Base-by-base conservation (phyloP, 2,329 filamentous ascomycete genomes). In the Colletotrichum orchidophilum region DNA sequence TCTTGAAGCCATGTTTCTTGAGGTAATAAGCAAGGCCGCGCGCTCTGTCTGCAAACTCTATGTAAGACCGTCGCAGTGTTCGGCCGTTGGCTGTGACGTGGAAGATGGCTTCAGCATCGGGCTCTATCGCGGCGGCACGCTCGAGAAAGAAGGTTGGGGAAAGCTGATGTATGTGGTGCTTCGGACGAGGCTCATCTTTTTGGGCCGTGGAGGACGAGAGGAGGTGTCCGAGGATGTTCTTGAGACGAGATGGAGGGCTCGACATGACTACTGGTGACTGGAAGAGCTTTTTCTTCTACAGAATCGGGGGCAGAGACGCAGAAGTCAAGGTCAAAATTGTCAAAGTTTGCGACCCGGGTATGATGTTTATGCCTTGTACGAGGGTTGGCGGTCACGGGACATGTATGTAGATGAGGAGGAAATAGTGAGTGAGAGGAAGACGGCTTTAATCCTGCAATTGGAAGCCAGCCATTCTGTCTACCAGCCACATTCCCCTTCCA, bases 11-110 rank as follows among this genome's bases (percentile, higher is more conserved):
- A 78, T 93, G 90, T 80, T 93, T 94, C 75, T 89, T 88, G 67
- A 99, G 80, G 80, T 93, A 98, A 82, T 97, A 98, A 15, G 95
- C 95, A 21, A 99, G 84, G 0, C 96, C 96, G 52, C 94, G 86
- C 3, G 95, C 94, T 53, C 96, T 93, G 78, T 97, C 94, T 18
- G 96, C 93, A 70, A 95, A 91, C 77, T 96, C 92, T 69, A 86
- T 85, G 79, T 99, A 99, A 3, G 89, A 92, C 70, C 95, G 90
- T 39, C 93, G 89, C 39, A 98, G 83, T 29, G 92, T 84, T 76
- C 91, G 88, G 76, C 91, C 89, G 81, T 96, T 95, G 72, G 92
- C 87, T 0, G 95, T 97, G 65, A 94, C 85, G 82, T 98, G 96
- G 78, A 95, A 92, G 78, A 98, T 93, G 42, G 95, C 96, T 75